Base-by-base conservation (phyloP, 179 eudicot species). In the Drosera spatulata region DNA sequence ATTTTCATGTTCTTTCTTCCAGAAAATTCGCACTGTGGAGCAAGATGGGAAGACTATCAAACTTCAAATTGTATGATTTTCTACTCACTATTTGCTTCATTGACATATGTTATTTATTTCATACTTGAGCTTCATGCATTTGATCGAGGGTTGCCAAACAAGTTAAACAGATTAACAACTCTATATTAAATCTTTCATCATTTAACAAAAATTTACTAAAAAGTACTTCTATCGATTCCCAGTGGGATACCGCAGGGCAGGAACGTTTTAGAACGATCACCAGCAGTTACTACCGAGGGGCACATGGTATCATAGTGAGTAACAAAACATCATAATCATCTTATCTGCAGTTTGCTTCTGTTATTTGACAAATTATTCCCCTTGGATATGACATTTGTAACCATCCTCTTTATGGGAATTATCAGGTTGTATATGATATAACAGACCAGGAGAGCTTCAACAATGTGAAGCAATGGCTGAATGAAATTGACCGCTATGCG, bases 231-330 rank as follows among this genome's bases (percentile, higher is more conserved):
- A 39, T 56, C 14, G 37, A 51, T 11, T 37, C 41, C 43, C 71
- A 81, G 85, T 81, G 85, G 85, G 85, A 81, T 55, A 81, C 85
- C 55, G 85, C 85, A 37, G 85, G 85, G 41, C 85, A 81, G 59
- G 85, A 81, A 63, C 82, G 82, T 62, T 81, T 81, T 62, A 75
- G 85, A 70, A 81, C 85, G 38, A 81, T 81, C 46, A 81, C 85
- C 45, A 81, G 85, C 68, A 81, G 85, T 71, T 81, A 81, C 68
- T 81, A 81, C 59, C 82, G 82, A 41, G 85, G 85, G 57, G 85
- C 82, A 15, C 85, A 81, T 67, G 85, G 85, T 10, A 81, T 81
- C 47, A 81, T 81, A 39, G 85, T 81, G 63, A 77, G 79, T 65
- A 57, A 22, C 42, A 60, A 22, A 38, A 7, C 3, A 4, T 60